Conservation (phyloP, 257 asterid species). For the Solanum stenotomum region DNA sequence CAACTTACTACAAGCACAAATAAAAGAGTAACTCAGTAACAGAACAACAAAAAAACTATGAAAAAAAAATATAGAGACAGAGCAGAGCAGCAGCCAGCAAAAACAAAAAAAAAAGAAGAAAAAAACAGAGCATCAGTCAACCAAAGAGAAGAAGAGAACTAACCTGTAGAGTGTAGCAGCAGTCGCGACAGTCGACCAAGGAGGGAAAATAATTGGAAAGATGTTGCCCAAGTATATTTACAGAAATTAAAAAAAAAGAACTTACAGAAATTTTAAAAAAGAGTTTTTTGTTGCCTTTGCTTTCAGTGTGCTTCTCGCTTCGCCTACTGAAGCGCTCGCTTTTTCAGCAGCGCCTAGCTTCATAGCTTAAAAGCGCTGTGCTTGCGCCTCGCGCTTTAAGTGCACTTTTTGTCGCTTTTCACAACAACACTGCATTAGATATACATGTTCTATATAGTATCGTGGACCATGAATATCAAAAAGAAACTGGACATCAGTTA, state of each 20-base stretch:
- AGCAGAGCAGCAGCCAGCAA: neutral
- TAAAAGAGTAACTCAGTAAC: neutral
- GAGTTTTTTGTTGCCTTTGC: neutral
- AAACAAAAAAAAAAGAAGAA: too few species aligned
- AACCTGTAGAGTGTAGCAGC: neutral
- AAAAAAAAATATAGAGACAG: neutral
- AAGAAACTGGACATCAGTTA: neutral
- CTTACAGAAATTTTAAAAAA: neutral
- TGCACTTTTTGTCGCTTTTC: neutral
- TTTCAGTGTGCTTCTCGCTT: too few species aligned
- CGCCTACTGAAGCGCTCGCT: too few species aligned
- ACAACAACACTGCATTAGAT: neutral
- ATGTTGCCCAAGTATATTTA: neutral
- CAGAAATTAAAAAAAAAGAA: neutral
- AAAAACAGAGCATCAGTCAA: neutral
- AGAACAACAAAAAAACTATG: neutral
- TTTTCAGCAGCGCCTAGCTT: neutral
- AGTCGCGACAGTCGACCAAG: neutral
- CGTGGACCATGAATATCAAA: neutral
- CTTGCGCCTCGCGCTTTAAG: neutral
- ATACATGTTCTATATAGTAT: neutral
- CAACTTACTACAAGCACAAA: neutral
- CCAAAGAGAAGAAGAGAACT: neutral
- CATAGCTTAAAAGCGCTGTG: too few species aligned
- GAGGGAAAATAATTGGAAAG: neutral